Conservation (phyloP, 495 filamentous ascomycete species). For the Aspergillus conjunctus region DNA sequence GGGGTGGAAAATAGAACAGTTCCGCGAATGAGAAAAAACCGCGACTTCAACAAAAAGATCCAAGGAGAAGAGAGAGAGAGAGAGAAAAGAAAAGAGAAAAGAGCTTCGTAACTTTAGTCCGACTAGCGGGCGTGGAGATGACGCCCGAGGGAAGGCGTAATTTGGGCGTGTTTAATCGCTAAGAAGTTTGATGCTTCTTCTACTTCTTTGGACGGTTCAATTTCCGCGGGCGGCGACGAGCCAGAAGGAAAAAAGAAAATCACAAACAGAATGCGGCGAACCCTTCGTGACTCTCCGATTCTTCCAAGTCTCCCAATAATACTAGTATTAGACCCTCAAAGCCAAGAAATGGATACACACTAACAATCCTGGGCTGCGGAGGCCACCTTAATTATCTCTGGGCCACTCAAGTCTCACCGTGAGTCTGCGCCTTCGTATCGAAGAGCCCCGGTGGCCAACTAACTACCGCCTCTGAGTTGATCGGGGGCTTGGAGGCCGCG, state of each 20-base stretch:
- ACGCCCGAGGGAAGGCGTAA: neutral
- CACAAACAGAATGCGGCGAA: neutral
- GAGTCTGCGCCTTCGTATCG: neutral
- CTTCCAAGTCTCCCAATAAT: neutral
- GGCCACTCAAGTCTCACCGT: neutral
- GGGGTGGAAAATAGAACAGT: neutral
- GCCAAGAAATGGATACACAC: neutral
- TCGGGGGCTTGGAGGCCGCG: neutral
- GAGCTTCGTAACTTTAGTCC: neutral
- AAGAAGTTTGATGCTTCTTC: no score
- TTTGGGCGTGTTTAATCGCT: neutral
- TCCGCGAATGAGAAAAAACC: neutral
- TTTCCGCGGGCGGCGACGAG: neutral
- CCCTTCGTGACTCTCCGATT: no score
- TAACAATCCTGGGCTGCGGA: neutral
- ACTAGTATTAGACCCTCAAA: neutral
- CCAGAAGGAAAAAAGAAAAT: neutral
- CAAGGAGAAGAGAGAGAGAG: neutral
- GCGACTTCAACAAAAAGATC: neutral
- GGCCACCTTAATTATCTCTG: slow-evolving; percentile 2
- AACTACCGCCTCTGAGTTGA: neutral
- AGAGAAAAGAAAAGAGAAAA: neutral
- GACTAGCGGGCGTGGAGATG: neutral
- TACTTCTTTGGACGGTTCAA: no score
- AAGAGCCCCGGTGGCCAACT: no score